Base-by-base conservation (phyloP, 163 green algal species). In the Prototheca wickerhamii region DNA sequence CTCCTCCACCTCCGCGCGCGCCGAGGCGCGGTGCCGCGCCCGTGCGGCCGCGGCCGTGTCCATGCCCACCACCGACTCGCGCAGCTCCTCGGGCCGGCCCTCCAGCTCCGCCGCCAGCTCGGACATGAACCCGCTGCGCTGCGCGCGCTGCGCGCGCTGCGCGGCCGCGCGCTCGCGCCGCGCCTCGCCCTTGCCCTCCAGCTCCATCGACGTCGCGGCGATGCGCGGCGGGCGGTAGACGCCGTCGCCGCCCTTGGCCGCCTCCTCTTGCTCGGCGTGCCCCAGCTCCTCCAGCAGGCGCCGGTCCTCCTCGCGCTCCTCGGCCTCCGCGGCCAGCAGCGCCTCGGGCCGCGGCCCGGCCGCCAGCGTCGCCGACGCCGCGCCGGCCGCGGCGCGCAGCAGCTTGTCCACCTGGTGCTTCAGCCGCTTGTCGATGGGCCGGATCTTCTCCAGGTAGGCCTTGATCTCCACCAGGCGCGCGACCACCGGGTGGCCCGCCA, bases 381-480 rank as follows among this genome's bases (percentile, higher is more conserved):
- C 58, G 7, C 66, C 61, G n/a, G 69, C 80, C 17, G 81, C 80
- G 1, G 86, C 84, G 23, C 77, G 72, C 30, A 98, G 76, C 37
- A 98, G 84, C 77, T 95, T 95, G 50, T 97, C 88, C 4, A 97
- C 84, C 79, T 97, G 93, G 77, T 95, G 92, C 52, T 90, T 65
- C 56, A 99, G 81, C 73, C 90, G 89, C 78, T 93, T 93, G 72
- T 99, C 93, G 46, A 99, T 94, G 20, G 92, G 90, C 0, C 86
- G 77, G 29, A 92, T 83, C 75, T 90, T 91, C 42, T 92, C 87
- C 28, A 98, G 69, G 72, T 91, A 96, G 15, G 79, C 63, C 0
- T 88, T 68, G 12, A 93, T 69, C 74, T 94, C 77, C 50, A 96
- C 82, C 54, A 96, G 78, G 49, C 87, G 75, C 2, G 20, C 32